These are phyloP conservation scores for Trematosphaeria pertusa DNA, from an alignment of 2,329 filamentous ascomycete genomes.

Conservation along the genomic window DNA sequence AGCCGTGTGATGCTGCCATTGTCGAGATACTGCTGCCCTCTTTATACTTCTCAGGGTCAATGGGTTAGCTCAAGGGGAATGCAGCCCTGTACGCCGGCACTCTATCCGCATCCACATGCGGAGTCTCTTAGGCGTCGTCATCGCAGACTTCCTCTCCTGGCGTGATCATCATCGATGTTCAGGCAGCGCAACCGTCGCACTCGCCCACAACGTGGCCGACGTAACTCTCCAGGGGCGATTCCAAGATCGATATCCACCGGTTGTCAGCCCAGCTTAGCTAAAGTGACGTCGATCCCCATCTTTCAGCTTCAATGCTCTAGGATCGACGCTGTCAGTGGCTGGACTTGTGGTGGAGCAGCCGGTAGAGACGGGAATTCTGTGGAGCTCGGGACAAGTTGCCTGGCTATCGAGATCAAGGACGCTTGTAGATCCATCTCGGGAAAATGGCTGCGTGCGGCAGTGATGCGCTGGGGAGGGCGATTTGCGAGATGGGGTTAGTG, in stretches of 20 bases:
- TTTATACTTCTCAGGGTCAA: conserved; percentile 38
- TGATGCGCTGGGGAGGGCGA: conserved; percentile 23
- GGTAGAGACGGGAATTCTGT: conserved; percentile 30
- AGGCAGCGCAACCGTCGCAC: conserved; percentile 18
- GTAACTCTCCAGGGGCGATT: conserved; percentile 25
- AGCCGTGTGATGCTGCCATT: conserved; percentile 35
- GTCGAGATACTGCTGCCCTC: conserved; percentile 23
- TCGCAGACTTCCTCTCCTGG: conserved; percentile 19
- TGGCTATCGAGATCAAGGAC: conserved; percentile 15
- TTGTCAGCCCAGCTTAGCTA: conserved; percentile 10
- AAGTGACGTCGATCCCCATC: conserved; percentile 39
- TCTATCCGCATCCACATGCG: conserved; percentile 7
- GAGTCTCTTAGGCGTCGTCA: conserved; percentile 30
- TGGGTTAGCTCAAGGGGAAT: conserved; percentile 13
- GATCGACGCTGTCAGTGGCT: conserved; percentile 25
- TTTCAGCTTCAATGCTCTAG: conserved; percentile 31
- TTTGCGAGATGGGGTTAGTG: conserved; percentile 12
- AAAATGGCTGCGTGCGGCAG: conserved; percentile 26
- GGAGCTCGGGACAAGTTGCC: conserved; percentile 27
- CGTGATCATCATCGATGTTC: conserved; percentile 28
- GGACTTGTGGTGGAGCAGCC: conserved; percentile 17
- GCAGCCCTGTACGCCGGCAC: neutral
- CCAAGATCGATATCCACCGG: conserved; percentile 19
- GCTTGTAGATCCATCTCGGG: conserved; percentile 35
- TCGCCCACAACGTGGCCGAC: conserved; percentile 14